These are phyloP conservation scores for Trichophyton rubrum DNA, from an alignment of 2,329 filamentous ascomycete species.

Conservation along the genomic window DNA sequence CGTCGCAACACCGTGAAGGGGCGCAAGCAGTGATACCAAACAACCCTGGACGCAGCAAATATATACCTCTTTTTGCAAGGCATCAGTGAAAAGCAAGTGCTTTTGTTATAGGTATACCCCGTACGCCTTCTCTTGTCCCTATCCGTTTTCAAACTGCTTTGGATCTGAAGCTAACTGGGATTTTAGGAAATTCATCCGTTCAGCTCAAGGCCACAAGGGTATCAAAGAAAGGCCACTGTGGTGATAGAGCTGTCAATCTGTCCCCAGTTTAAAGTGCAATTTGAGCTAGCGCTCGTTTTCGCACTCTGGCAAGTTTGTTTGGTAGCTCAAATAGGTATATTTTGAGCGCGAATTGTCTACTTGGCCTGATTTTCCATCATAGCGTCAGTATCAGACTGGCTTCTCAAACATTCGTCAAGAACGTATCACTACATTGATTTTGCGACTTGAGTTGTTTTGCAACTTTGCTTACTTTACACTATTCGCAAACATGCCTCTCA, in stretches of 20 bases:
- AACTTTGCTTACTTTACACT: not conserved
- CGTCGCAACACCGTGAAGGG: not conserved
- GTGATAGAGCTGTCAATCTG: not conserved
- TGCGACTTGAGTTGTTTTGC: not conserved
- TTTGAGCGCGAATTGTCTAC: not conserved
- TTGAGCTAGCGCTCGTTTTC: not conserved
- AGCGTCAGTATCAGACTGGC: not conserved
- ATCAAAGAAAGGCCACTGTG: not conserved
- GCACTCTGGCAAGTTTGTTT: not conserved
- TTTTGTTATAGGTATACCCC: not conserved
- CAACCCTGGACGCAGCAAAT: not conserved
- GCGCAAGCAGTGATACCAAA: not conserved
- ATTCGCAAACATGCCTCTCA: slow-evolving; percentile 30
- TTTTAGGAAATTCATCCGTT: not conserved
- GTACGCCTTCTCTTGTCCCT: not conserved
- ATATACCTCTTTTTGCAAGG: not conserved
- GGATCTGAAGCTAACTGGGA: not conserved
- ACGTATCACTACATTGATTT: not conserved
- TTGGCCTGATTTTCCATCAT: not conserved
- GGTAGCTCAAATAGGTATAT: not conserved
- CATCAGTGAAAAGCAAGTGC: not conserved
- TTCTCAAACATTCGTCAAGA: not conserved
- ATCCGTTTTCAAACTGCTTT: not conserved
- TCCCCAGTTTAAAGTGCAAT: not conserved
- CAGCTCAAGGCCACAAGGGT: not conserved